phyloP scores from a whole-genome alignment of 768 basidiomycete species.

The Hygrocybe punicea region DNA sequence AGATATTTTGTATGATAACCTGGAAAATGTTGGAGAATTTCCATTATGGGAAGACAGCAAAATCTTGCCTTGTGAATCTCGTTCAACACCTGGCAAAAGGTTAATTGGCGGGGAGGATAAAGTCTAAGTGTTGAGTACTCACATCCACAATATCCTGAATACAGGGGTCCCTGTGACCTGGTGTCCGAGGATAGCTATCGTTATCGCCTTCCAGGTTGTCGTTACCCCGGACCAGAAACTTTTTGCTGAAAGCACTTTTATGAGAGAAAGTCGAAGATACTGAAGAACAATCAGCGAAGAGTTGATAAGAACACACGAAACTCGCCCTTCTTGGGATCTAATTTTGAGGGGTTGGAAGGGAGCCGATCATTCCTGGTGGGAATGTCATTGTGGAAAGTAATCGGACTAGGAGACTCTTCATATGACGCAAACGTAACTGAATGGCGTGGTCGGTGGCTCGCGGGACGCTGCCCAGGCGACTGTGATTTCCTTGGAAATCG shows the following conservation, averaged over 20 bases:
- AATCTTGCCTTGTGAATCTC: constrained; percentile 46
- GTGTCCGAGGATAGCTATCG: constrained; percentile 4
- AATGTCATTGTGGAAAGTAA: background rate
- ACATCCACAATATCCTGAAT: constrained; percentile 44
- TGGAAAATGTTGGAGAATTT: constrained; percentile 19
- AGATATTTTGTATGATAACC: constrained; percentile 49
- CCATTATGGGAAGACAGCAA: background rate
- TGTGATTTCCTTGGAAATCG: background rate
- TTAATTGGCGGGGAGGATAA: background rate
- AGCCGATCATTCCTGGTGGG: background rate
- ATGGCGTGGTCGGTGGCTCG: background rate
- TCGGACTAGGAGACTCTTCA: constrained; percentile 8
- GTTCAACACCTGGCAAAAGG: constrained; percentile 40
- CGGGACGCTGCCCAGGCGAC: background rate
- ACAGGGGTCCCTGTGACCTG: background rate
- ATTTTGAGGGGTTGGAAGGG: background rate
- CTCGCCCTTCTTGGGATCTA: background rate
- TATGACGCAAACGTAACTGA: constrained; percentile 11
- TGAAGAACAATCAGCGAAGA: background rate
- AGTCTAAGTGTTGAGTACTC: constrained; percentile 14
- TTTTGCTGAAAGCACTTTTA: background rate
- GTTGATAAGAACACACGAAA: background rate
- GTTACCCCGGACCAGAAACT: background rate
- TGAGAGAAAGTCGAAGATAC: background rate
- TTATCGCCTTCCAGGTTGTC: constrained; percentile 3